phyloP scores from a whole-genome alignment of 345 rosid species.

The Dimocarpus longan region DNA sequence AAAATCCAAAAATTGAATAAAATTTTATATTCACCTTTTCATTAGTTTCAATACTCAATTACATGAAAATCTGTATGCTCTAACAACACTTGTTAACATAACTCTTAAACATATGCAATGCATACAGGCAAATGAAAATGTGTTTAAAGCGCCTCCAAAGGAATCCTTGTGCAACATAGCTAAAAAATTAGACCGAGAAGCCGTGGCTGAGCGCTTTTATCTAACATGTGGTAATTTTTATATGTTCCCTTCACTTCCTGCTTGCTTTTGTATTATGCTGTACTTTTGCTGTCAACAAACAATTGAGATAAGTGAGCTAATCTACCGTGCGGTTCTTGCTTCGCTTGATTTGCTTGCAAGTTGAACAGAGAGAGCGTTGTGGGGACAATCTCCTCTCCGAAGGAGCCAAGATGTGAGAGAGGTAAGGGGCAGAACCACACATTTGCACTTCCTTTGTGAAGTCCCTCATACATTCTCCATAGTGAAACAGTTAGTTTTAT shows the following conservation, averaged over 20 bases:
- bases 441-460: not conserved
- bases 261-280: not conserved
- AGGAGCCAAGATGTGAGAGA: conserved; percentile 58
- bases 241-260: conserved; percentile 9
- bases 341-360: conserved; percentile 60
- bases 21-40: no score
- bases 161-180: conserved; percentile 74
- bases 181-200: conserved; percentile 50
- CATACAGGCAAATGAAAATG: conserved; percentile 71
- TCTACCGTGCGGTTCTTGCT: conserved; percentile 59
- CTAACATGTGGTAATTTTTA: conserved; percentile 72
- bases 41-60: no score
- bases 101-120: not conserved
- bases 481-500: not conserved
- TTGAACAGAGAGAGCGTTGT: conserved; percentile 58
- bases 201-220: conserved; percentile 80
- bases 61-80: no score
- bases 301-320: conserved; percentile 1
- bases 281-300: not conserved
- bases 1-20: no score
- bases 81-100: not conserved
- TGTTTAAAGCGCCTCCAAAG: conserved; percentile 69
- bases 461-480: not conserved
- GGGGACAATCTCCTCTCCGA: conserved; percentile 73
- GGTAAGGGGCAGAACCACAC: not conserved